Evolutionary conservation across 768 basidiomycete genomes (phyloP).

Genomic region (Lepiota subincarnata): DNA sequence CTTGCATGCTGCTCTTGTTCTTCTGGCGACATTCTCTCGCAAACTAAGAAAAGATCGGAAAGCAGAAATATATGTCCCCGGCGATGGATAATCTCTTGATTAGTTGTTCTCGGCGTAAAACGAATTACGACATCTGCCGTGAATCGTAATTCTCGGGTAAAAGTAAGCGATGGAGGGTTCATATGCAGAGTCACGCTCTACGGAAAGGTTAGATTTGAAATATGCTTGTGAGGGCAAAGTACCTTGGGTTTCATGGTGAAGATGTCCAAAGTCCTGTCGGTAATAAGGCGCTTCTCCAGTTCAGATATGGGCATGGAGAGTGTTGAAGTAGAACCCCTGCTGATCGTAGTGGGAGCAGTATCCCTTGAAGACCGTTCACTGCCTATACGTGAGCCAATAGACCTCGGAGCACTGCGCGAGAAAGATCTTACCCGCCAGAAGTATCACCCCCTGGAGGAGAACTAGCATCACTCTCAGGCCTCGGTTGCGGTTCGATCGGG

Average conservation of each 20-base stretch:
- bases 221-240: constrained; percentile 7
- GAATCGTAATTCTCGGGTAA: constrained; percentile 70
- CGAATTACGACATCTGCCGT: constrained; percentile 69
- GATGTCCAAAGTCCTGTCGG: constrained; percentile 81
- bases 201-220: neutral
- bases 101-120: constrained; percentile 74
- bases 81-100: constrained; percentile 67
- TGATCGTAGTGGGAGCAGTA: constrained; percentile 50
- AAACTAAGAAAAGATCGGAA: constrained; percentile 89
- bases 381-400: constrained; percentile 6
- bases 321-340: constrained; percentile 47
- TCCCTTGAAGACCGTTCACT: constrained; percentile 63
- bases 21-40: constrained; percentile 73
- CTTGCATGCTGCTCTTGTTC: constrained; percentile 48
- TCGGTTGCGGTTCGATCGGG: constrained; percentile 23
- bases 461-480: constrained; percentile 41
- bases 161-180: constrained; percentile 71
- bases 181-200: constrained; percentile 92
- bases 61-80: constrained; percentile 84
- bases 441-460: constrained; percentile 45
- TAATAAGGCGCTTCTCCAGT: constrained; percentile 75
- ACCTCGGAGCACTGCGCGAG: neutral
- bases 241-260: constrained; percentile 96
- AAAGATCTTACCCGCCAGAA: constrained; percentile 50
- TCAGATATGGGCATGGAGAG: constrained; percentile 62